phyloP scores from a whole-genome alignment of 148 eudicot species.

The Rhododendron griersonianum region DNA sequence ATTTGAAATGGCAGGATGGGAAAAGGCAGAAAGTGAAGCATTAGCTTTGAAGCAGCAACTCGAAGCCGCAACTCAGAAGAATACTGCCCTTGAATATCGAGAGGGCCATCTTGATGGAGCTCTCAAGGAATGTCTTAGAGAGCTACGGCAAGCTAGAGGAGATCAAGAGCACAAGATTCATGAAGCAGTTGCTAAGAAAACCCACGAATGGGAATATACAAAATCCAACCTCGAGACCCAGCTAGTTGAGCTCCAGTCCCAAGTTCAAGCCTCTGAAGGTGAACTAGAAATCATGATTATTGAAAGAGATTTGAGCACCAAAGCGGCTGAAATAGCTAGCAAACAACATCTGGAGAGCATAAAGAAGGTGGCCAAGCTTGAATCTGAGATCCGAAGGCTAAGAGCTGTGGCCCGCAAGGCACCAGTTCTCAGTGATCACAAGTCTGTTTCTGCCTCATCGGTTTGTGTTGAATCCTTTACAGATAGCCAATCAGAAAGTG shows the following conservation, averaged over 20 bases:
- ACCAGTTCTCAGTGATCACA: conserved; percentile 31
- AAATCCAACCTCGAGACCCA: conserved; percentile 49
- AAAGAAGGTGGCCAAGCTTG: conserved; percentile 76
- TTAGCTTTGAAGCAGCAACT: conserved; percentile 58
- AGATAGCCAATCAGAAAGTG: conserved; percentile 54
- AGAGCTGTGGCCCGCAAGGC: conserved; percentile 33
- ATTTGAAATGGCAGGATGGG: conserved; percentile 59
- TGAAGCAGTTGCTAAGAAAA: conserved; percentile 50
- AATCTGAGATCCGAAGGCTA: conserved; percentile 76
- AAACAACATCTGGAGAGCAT: conserved; percentile 79
- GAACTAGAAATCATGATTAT: conserved; percentile 58
- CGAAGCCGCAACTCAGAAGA: conserved; percentile 51
- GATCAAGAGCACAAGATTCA: conserved; percentile 61
- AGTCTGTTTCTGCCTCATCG: conserved; percentile 36
- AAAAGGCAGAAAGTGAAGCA: conserved; percentile 80
- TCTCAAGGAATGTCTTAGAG: conserved; percentile 88
- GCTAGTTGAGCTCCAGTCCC: conserved; percentile 38
- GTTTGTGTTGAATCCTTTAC: conserved; percentile 50
- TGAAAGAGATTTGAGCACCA: conserved; percentile 74
- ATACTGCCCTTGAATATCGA: conserved; percentile 55
- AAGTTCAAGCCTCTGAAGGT: conserved; percentile 31
- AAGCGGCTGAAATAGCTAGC: conserved; percentile 81
- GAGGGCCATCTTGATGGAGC: conserved; percentile 81
- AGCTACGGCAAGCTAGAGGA: conserved; percentile 65
- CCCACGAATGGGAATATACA: conserved; percentile 33